Conservation (phyloP, 2,329 filamentous ascomycete species). For the Cryphonectria radicalis region DNA sequence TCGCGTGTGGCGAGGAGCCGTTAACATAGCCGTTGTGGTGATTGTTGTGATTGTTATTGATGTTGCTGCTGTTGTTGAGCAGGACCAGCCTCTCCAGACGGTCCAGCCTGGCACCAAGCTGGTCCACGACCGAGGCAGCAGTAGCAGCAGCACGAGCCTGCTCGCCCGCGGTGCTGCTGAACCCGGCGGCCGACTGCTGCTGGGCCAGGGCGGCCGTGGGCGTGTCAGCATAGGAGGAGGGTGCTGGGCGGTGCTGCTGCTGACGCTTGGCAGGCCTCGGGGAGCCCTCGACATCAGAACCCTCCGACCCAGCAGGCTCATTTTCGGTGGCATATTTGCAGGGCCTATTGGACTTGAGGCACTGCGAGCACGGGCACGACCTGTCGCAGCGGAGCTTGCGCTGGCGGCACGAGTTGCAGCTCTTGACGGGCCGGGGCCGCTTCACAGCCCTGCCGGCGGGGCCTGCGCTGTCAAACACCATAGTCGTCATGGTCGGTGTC, state of each 20-base stretch:
- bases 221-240: constrained; percentile 22
- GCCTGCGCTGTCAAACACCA: constrained; percentile 30
- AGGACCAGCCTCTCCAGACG: constrained; percentile 57
- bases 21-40: not conserved
- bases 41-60: constrained; percentile 6
- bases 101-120: constrained; percentile 53
- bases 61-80: constrained; percentile 9
- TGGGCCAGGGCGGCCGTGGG: constrained; percentile 14
- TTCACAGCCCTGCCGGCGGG: constrained; percentile 49
- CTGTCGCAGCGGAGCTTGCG: constrained; percentile 62
- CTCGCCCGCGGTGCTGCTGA: constrained; percentile 31
- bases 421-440: constrained; percentile 59
- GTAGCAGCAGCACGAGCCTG: constrained; percentile 4
- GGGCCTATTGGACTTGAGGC: constrained; percentile 58
- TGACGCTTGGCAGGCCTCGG: constrained; percentile 41
- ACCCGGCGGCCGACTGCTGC: constrained; percentile 8
- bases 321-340: constrained; percentile 59
- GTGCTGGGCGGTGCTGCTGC: constrained; percentile 29
- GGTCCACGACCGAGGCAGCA: constrained; percentile 26
- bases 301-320: constrained; percentile 54
- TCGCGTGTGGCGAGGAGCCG: constrained; percentile 10
- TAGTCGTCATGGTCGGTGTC: constrained; percentile 29
- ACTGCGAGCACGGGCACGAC: constrained; percentile 60
- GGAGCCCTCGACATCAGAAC: constrained; percentile 37
- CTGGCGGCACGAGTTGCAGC: constrained; percentile 61